These are phyloP conservation scores for Wickerhamomyces sp. DNA, from an alignment of 1,139 yeast species.

Conservation along the genomic window DNA sequence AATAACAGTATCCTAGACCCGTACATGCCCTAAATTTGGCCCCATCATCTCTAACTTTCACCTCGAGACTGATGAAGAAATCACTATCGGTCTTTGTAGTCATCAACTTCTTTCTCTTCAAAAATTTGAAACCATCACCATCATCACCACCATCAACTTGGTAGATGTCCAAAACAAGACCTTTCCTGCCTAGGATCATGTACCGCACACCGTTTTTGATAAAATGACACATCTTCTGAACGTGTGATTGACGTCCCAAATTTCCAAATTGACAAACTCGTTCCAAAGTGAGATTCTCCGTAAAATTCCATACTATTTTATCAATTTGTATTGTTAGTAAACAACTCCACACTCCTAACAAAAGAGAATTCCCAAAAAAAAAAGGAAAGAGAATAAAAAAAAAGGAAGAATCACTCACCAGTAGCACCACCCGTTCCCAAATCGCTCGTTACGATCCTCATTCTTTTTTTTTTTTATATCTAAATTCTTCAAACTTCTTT, in stretches of 20 bases:
- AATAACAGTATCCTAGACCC: conserved; percentile 21
- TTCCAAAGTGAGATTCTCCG: conserved; percentile 3
- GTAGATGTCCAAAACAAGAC: conserved; percentile 13
- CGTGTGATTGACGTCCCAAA: conserved; percentile 8
- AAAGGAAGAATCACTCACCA: conserved; percentile 3
- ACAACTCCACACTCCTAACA: not conserved
- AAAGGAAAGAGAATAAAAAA: not conserved
- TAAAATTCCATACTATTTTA: conserved; percentile 9
- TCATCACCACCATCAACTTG: not conserved
- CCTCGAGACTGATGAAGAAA: conserved; percentile 15
- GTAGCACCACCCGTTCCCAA: conserved; percentile 13
- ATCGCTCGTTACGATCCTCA: conserved; percentile 12
- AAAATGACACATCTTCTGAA: conserved; percentile 11
- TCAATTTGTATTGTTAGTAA: not conserved
- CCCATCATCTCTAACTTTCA: conserved; percentile 3
- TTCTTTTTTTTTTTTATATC: not conserved
- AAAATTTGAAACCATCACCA: conserved; percentile 4
- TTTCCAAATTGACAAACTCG: conserved; percentile 7
- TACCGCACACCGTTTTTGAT: conserved; percentile 4
- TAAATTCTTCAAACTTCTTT: not conserved
- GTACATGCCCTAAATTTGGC: conserved; percentile 17
- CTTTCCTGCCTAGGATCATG: conserved; percentile 15
- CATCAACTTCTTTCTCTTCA: conserved; percentile 13
- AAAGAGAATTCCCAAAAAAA: not conserved
- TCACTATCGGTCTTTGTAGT: conserved; percentile 16